A percentile compares a stretch with the other conserved stretches of the same genome.
These are phyloP conservation scores for Mycena haematopus DNA, from an alignment of 768 basidiomycete species.

Conservation along the genomic window DNA sequence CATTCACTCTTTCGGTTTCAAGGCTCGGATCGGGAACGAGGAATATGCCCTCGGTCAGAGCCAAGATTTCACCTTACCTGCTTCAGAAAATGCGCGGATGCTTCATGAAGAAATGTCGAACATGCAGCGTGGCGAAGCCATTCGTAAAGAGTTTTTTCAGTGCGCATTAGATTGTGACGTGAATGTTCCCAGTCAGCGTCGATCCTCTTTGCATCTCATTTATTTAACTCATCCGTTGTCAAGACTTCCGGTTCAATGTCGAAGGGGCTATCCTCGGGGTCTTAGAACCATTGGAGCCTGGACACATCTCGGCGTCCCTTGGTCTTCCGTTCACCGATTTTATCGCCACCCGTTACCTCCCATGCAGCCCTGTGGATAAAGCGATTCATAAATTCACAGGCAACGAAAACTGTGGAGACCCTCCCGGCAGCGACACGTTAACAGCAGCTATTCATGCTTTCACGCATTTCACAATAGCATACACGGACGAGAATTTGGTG, in stretches of 20 bases:
- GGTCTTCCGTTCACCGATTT: conserved; percentile 26
- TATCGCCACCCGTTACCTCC: conserved; percentile 31
- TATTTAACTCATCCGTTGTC: neutral
- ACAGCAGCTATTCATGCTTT: conserved; percentile 33
- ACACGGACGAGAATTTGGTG: neutral
- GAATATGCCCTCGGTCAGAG: conserved; percentile 32
- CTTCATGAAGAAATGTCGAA: conserved; percentile 27
- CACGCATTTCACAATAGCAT: conserved; percentile 19
- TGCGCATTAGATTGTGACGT: neutral
- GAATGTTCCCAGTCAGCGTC: neutral
- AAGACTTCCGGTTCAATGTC: conserved; percentile 27
- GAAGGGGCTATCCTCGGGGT: conserved; percentile 25
- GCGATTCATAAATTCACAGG: conserved; percentile 33
- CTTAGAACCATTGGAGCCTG: conserved; percentile 16
- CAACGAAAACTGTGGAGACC: conserved; percentile 26
- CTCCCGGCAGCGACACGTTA: conserved; percentile 11
- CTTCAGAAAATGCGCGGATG: neutral
- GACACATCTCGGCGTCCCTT: neutral
- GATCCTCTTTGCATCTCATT: too few species aligned
- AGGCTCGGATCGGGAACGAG: conserved; percentile 23
- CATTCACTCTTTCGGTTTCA: neutral
- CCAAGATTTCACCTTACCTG: neutral
- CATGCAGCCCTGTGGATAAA: conserved; percentile 23
- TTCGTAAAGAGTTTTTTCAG: conserved; percentile 20
- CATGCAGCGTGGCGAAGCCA: conserved; percentile 22